Evolutionary conservation across 2,329 filamentous ascomycete genomes (phyloP).

Genomic region (Sporothrix brasiliensis): DNA sequence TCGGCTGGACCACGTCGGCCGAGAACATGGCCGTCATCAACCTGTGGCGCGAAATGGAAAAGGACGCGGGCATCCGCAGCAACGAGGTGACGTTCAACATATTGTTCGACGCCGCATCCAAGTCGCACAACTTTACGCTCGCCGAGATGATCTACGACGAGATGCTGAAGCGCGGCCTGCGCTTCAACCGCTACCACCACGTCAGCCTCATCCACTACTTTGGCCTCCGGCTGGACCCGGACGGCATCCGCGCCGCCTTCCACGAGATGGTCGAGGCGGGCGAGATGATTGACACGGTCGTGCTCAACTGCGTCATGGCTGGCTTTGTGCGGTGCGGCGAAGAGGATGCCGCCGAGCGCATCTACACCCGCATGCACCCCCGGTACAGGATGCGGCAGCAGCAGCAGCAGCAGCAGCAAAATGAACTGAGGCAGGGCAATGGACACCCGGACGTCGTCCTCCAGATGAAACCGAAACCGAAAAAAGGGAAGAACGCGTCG

Average conservation of each 20-base stretch:
- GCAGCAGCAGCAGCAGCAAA: neutral
- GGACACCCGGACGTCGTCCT: no score
- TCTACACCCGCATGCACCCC: constrained; percentile 83
- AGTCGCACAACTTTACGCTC: constrained; percentile 78
- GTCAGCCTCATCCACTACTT: constrained; percentile 82
- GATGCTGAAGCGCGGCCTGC: constrained; percentile 69
- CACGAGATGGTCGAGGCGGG: constrained; percentile 79
- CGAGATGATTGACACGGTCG: constrained; percentile 84
- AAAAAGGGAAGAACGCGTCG: no score
- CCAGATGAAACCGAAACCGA: no score
- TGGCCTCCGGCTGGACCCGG: constrained; percentile 72
- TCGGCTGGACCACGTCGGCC: constrained; percentile 58
- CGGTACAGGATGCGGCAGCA: constrained; percentile 46
- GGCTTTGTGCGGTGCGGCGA: constrained; percentile 78
- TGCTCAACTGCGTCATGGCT: constrained; percentile 83
- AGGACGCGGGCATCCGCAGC: constrained; percentile 62
- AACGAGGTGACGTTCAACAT: constrained; percentile 90
- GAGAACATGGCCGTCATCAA: constrained; percentile 71
- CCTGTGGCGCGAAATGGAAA: constrained; percentile 90
- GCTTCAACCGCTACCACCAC: constrained; percentile 77
- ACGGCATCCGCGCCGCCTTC: constrained; percentile 76
- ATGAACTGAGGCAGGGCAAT: no score
- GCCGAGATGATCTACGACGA: constrained; percentile 84
- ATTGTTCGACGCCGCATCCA: constrained; percentile 84
- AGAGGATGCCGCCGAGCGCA: constrained; percentile 71